A percentile compares a stretch with the other conserved stretches of the same genome.
Evolutionary conservation across 129 eudicot genomes (phyloP).

Genomic region (Cynara cardunculus): DNA sequence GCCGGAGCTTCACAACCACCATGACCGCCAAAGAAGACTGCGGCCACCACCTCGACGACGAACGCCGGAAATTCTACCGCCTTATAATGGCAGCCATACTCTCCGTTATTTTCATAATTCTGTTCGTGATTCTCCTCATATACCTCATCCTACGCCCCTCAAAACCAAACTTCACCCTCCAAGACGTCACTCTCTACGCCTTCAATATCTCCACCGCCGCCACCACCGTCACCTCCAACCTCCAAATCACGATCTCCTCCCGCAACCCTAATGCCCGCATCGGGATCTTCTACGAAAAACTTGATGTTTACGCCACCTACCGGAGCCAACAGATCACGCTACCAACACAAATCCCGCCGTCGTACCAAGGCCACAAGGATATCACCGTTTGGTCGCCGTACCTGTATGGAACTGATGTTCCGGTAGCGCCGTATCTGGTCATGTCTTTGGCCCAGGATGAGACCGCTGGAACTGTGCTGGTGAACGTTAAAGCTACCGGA

Average conservation of each 20-base stretch:
- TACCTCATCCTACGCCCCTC: constrained; percentile 73
- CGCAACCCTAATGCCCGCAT: constrained; percentile 62
- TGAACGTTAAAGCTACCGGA: constrained; percentile 50
- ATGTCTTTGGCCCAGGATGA: constrained; percentile 38
- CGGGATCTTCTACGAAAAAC: constrained; percentile 59
- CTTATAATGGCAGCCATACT: constrained; percentile 15
- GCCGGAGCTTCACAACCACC: constrained; percentile 16
- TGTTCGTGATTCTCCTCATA: constrained; percentile 43
- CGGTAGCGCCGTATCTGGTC: constrained; percentile 55
- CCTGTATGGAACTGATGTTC: constrained; percentile 53
- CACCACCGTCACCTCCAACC: constrained; percentile 47
- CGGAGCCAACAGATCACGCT: constrained; percentile 63
- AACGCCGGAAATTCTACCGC: constrained; percentile 29
- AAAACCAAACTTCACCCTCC: constrained; percentile 68
- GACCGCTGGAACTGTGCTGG: constrained; percentile 47
- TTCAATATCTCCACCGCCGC: constrained; percentile 51
- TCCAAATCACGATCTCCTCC: constrained; percentile 60
- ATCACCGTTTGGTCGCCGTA: constrained; percentile 64
- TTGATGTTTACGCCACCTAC: constrained; percentile 51
- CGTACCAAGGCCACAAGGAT: constrained; percentile 72
- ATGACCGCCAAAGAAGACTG: constrained; percentile 50
- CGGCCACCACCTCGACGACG: constrained; percentile 47
- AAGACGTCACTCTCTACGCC: constrained; percentile 60
- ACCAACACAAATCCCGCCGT: constrained; percentile 41
- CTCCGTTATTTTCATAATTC: constrained; percentile 30